Percentiles rank a stretch among this genome's conserved stretches.
phyloP scores from a whole-genome alignment of 768 basidiomycete genomes.

The Pulveroboletus sp. region DNA sequence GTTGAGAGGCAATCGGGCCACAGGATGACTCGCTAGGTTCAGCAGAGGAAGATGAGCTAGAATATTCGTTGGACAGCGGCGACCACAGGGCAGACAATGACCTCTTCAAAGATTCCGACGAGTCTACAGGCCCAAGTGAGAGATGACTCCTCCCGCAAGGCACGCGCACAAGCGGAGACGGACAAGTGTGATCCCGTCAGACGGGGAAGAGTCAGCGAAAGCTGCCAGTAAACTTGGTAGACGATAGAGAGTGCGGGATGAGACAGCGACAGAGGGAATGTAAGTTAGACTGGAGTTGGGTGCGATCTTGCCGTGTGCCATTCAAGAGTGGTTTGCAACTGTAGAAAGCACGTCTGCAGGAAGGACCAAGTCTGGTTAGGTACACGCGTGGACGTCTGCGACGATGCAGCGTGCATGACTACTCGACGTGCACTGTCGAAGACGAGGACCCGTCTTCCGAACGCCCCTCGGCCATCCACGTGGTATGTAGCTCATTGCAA shows the following conservation, averaged over 20 bases:
- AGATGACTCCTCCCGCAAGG: background rate
- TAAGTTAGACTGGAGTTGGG: background rate
- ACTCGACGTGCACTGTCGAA: no score
- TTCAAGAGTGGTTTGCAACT: no score
- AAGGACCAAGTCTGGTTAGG: no score
- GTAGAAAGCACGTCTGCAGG: no score
- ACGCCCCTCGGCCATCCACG: no score
- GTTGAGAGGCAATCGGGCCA: conserved; percentile 13
- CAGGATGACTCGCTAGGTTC: conserved; percentile 11
- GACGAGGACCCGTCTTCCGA: no score
- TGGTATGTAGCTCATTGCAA: no score
- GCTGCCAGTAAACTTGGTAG: background rate
- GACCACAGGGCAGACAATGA: background rate
- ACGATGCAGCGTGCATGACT: no score
- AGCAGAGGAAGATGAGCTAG: conserved; percentile 5
- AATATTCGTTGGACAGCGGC: background rate
- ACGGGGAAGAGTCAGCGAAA: background rate
- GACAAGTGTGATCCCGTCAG: background rate
- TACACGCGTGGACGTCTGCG: no score
- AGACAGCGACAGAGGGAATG: background rate
- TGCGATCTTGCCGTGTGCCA: no score
- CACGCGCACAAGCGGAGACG: background rate
- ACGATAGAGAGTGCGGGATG: conserved; percentile 3
- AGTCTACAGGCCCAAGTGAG: background rate
- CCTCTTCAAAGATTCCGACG: background rate